A percentile compares a stretch with the other conserved stretches of the same genome.
Conservation (phyloP, 2,329 filamentous ascomycete species). For the Lasiodiplodia gonubiensis region DNA sequence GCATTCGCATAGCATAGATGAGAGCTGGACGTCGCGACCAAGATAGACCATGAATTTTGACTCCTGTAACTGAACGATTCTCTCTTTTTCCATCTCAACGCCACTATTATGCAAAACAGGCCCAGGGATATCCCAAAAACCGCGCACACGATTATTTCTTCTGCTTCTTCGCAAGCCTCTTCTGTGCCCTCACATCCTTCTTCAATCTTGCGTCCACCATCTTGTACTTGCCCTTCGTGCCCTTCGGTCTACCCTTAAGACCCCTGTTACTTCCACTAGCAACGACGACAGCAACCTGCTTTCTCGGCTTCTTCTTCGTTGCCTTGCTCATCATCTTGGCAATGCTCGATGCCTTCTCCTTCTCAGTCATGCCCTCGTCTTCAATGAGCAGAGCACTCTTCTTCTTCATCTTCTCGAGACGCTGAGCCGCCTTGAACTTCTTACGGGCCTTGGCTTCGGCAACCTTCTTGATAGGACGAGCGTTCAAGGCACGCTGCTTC, state of each 20-base stretch:
- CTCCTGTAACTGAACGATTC: background rate
- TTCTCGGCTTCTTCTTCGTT: slow-evolving; percentile 82
- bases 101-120: background rate
- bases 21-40: background rate
- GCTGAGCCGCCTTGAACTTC: slow-evolving; percentile 92
- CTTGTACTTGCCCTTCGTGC: slow-evolving; percentile 95
- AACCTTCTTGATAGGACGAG: slow-evolving; percentile 98
- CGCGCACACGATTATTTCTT: slow-evolving; percentile 46
- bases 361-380: slow-evolving; percentile 91
- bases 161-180: slow-evolving; percentile 74
- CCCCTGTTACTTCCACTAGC: slow-evolving; percentile 84
- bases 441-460: slow-evolving; percentile 94
- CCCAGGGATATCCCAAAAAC: slow-evolving; percentile 3
- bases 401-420: slow-evolving; percentile 92
- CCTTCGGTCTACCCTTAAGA: slow-evolving; percentile 82
- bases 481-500: slow-evolving; percentile 90
- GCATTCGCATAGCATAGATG: background rate
- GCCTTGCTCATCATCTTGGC: slow-evolving; percentile 80
- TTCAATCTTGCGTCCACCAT: slow-evolving; percentile 96
- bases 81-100: slow-evolving; percentile 11
- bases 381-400: slow-evolving; percentile 90
- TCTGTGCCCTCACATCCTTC: slow-evolving; percentile 90
- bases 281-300: slow-evolving; percentile 85
- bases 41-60: background rate
- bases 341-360: slow-evolving; percentile 91